Base-by-base conservation (phyloP, 441 rosid genomes). In the Euphorbia schlechtendalii region DNA sequence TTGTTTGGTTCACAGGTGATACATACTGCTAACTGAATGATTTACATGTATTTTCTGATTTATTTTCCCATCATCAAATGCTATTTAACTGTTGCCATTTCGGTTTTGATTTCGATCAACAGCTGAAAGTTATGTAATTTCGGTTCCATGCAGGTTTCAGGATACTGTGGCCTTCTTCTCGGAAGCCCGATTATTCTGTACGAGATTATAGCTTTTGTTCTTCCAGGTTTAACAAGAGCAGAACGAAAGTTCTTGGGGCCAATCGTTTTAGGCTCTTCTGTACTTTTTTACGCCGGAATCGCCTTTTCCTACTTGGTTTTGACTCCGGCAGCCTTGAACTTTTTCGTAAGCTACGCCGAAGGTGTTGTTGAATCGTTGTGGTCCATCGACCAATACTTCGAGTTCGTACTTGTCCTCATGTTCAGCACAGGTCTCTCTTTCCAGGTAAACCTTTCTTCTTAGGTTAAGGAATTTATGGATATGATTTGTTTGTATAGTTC, bases 311-410 rank as follows among this genome's bases (percentile, higher is more conserved):
- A 92, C 78, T 68, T 69, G 77, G 76, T 92, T 64, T 76, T 92
- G 61, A 84, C 94, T 66, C 98, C 97, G 43, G 98, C 96, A 62
- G 98, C 98, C 67, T 81, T 93, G 70, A 92, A 90, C 71, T 92
- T 90, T 88, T 93, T 93, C 64, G 96, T 93, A 46, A 84, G 70
- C 67, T 92, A 92, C 55, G 96, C 98, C 2, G 98, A 92, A 82
- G 98, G 98, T 48, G 96, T 76, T 60, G 98, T 89, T 27, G 98
- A 92, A 77, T 92, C 97, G 51, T 55, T 93, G 59, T 93, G 97
- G 98, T 93, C 98, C 70, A 93, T 93, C 61, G 98, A 93, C 79
- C 98, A 88, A 70, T 93, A 93, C 86, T 93, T 90, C 27, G 97
- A 88, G 87, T 90, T 93, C 71, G 96, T 93, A 38, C 89, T 93